Percentiles rank a stretch among this genome's conserved stretches.
Evolutionary conservation across 176 grass and related monocot species (phyloP).

Genomic region (Chloris gayana): DNA sequence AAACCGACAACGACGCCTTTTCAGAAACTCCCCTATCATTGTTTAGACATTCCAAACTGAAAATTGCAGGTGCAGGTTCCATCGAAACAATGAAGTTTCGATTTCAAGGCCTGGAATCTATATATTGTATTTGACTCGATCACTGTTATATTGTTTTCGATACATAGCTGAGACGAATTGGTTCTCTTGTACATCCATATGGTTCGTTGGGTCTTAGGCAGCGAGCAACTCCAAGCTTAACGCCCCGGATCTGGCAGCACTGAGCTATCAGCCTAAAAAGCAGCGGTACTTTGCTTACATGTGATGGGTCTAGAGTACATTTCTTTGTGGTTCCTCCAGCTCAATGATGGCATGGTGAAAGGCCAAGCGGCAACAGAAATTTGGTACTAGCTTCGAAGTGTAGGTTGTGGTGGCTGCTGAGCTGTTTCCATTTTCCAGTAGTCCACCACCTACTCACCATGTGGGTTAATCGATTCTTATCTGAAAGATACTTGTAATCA

Average conservation of each 20-base stretch:
- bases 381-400: slow-evolving; percentile 37
- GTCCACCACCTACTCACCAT: slow-evolving; percentile 18
- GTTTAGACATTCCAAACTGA: neutral
- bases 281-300: slow-evolving; percentile 40
- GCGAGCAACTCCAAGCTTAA: neutral
- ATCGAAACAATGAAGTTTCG: slow-evolving; percentile 3
- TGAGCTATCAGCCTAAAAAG: slow-evolving; percentile 37
- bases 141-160: neutral
- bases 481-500: slow-evolving; percentile 1
- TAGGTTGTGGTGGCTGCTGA: slow-evolving; percentile 37
- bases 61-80: neutral
- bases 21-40: neutral
- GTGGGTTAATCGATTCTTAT: slow-evolving; percentile 33
- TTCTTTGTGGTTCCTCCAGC: slow-evolving; percentile 23
- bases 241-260: slow-evolving; percentile 24
- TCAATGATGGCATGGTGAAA: slow-evolving; percentile 25
- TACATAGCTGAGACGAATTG: neutral
- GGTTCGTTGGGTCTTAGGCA: neutral
- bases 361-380: slow-evolving; percentile 31
- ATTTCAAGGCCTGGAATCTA: neutral
- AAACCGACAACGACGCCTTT: neutral
- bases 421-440: slow-evolving; percentile 33
- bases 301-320: slow-evolving; percentile 14
- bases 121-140: neutral
- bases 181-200: neutral